These are phyloP conservation scores for Musa beccarii DNA, from an alignment of 176 grass and related monocot genomes.

Conservation along the genomic window DNA sequence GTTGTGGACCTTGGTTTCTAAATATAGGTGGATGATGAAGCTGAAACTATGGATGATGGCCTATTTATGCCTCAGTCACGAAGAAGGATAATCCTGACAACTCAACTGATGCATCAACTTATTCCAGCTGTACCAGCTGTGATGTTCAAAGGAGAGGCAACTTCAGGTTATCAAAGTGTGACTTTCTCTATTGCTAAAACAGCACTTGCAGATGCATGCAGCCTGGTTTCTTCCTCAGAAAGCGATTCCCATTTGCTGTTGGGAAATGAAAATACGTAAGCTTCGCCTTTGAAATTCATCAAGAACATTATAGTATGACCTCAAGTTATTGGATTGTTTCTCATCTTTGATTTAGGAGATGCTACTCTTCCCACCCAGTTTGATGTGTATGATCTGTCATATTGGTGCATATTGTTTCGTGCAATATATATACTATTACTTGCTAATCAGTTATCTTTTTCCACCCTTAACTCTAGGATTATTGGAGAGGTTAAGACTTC, in stretches of 20 bases:
- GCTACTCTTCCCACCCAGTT: not conserved
- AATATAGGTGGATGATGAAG: conserved; percentile 26
- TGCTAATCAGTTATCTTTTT: not conserved
- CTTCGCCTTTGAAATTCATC: not conserved
- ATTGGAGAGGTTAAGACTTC: not conserved
- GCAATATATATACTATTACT: not conserved
- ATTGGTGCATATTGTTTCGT: no score
- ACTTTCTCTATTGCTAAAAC: conserved; percentile 28
- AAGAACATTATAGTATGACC: not conserved
- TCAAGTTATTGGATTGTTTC: not conserved
- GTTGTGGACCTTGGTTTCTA: no score
- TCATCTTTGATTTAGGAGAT: conserved; percentile 13
- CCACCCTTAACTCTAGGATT: conserved; percentile 14
- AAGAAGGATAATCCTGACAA: conserved; percentile 31
- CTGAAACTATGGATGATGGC: conserved; percentile 24
- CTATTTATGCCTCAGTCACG: not conserved
- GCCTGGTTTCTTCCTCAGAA: conserved; percentile 16
- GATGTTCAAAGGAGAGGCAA: conserved; percentile 26
- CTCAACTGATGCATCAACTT: conserved; percentile 30
- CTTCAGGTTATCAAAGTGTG: conserved; percentile 30
- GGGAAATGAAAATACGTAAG: conserved; percentile 19
- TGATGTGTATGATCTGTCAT: not conserved
- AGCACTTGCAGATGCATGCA: conserved; percentile 35
- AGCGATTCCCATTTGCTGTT: conserved; percentile 6
- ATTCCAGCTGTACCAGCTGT: conserved; percentile 26